Percentiles rank a stretch among this genome's conserved stretches.
Evolutionary conservation across 768 basidiomycete species (phyloP).

Genomic region (Boletus subparvulus): DNA sequence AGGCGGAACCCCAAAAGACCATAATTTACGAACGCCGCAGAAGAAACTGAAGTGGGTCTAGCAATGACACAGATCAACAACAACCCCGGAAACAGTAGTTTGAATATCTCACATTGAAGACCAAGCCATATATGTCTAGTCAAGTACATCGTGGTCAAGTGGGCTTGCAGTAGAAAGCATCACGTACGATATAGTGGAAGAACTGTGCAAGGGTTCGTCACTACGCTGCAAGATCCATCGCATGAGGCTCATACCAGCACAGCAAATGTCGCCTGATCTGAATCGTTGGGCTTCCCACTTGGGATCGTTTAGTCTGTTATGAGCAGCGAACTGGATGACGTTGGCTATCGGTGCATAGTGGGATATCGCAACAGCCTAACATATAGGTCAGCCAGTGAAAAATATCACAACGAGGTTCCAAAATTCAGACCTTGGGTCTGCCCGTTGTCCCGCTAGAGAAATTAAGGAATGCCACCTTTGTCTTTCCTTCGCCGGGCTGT

Average conservation of each 20-base stretch:
- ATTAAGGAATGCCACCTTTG: slow-evolving; percentile 66
- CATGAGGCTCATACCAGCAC: slow-evolving; percentile 46
- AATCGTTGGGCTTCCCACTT: slow-evolving; percentile 50
- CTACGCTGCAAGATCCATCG: neutral
- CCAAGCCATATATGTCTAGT: slow-evolving; percentile 65
- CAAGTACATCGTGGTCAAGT: neutral
- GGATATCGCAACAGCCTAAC: slow-evolving; percentile 58
- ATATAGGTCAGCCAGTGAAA: neutral
- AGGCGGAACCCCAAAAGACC: neutral
- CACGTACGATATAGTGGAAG: slow-evolving; percentile 61
- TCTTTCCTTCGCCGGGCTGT: slow-evolving; percentile 58
- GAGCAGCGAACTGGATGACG: slow-evolving; percentile 57
- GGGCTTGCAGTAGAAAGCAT: neutral
- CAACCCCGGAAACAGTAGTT: neutral
- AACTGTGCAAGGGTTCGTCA: slow-evolving; percentile 35
- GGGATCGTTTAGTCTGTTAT: slow-evolving; percentile 48
- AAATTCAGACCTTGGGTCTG: slow-evolving; percentile 58
- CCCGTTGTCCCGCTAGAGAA: slow-evolving; percentile 81
- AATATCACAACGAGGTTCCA: neutral
- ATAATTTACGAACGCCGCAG: slow-evolving; percentile 43
- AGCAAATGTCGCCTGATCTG: slow-evolving; percentile 58
- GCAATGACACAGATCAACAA: slow-evolving; percentile 27
- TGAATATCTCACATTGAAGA: slow-evolving; percentile 48
- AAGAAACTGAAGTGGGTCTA: slow-evolving; percentile 61
- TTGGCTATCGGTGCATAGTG: slow-evolving; percentile 62